A percentile compares a stretch with the other conserved stretches of the same genome.
Conservation (phyloP, 129 eudicot species). For the Calendula officinalis region DNA sequence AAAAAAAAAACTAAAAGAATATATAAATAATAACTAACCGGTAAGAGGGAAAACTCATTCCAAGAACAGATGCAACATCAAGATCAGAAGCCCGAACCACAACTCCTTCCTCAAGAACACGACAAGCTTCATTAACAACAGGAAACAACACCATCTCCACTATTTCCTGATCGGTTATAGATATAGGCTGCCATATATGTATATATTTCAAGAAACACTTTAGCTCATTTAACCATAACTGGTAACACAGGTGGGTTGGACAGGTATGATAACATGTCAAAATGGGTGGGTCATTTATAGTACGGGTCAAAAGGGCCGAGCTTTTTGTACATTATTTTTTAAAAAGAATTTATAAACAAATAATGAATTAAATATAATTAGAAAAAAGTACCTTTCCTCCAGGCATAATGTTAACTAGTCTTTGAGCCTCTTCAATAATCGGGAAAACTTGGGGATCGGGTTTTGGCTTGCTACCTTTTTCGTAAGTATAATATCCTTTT, state of each 20-base stretch:
- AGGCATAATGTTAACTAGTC: conserved; percentile 62
- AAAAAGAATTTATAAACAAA: not conserved
- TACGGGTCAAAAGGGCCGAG: not conserved
- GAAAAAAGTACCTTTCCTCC: conserved; percentile 69
- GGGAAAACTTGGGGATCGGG: conserved; percentile 80
- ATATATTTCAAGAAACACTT: not conserved
- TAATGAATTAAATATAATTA: not conserved
- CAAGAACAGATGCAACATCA: conserved; percentile 90
- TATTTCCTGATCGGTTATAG: conserved; percentile 68
- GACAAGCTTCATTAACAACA: conserved; percentile 93
- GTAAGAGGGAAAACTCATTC: conserved; percentile 96
- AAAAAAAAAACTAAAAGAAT: too few species aligned
- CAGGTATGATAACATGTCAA: not conserved
- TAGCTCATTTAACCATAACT: not conserved
- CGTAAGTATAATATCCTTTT: conserved; percentile 81
- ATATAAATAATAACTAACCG: conserved; percentile 54
- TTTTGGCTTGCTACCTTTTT: conserved; percentile 93
- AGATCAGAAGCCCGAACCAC: conserved; percentile 96
- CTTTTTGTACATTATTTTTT: not conserved
- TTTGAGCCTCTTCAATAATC: conserved; percentile 70
- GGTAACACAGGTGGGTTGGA: not conserved
- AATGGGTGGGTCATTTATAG: too few species aligned
- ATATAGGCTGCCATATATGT: conserved; percentile 59
- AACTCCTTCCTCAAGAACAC: conserved; percentile 83
- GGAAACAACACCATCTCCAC: conserved; percentile 92